A percentile compares a stretch with the other conserved stretches of the same genome.
Evolutionary conservation across 169 alveolate species (phyloP).

Genomic region (Besnoitia besnoiti): DNA sequence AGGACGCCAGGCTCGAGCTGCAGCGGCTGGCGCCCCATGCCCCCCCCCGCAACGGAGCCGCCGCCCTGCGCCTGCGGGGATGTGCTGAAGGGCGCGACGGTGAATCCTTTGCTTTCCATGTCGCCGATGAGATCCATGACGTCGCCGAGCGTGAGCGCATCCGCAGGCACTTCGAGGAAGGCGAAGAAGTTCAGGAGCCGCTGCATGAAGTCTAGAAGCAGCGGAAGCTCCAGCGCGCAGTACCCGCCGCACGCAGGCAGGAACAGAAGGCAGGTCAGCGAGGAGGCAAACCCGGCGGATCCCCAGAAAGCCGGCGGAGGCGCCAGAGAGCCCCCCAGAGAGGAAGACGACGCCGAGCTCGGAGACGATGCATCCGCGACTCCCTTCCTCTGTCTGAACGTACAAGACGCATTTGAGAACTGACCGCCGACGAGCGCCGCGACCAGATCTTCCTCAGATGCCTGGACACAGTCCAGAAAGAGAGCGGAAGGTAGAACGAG

Average conservation of each 20-base stretch:
- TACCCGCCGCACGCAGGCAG: background rate
- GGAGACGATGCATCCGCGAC: background rate
- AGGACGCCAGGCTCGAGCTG: slow-evolving; percentile 13
- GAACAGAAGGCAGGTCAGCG: background rate
- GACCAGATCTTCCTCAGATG: background rate
- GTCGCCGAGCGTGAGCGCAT: background rate
- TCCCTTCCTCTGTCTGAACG: background rate
- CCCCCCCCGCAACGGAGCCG: too few species aligned
- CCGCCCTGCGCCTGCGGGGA: background rate
- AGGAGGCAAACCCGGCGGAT: background rate
- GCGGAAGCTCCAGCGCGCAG: background rate
- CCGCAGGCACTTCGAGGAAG: background rate
- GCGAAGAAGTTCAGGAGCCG: slow-evolving; percentile 14
- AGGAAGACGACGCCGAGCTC: too few species aligned
- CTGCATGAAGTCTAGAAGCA: background rate
- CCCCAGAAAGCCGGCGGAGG: background rate
- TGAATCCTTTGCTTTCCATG: background rate
- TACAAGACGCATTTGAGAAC: background rate
- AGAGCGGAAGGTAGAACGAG: background rate
- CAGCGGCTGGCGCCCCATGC: background rate
- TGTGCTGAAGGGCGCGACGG: background rate
- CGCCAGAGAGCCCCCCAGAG: too few species aligned
- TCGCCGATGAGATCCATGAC: background rate
- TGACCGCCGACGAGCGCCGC: background rate
- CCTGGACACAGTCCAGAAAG: background rate